Conservation (phyloP, 306 rosid genomes). For the Rosa lucieae region DNA sequence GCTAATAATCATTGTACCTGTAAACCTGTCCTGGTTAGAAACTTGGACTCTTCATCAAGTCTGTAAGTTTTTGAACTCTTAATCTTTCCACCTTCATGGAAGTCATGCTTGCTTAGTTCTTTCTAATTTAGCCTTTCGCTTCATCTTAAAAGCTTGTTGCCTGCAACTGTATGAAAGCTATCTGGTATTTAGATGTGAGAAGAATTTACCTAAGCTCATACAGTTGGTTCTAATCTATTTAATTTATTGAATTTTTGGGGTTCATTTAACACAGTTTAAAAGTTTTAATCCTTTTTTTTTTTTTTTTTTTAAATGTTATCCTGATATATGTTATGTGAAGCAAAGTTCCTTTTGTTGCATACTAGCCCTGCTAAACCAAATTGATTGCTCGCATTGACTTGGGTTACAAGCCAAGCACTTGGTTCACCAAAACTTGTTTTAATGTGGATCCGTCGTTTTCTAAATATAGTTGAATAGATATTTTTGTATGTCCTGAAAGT, state of each 20-base stretch:
- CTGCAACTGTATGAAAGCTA: background rate
- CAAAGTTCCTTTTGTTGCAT: background rate
- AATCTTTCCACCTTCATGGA: background rate
- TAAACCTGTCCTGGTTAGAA: background rate
- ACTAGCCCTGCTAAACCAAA: background rate
- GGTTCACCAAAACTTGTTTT: background rate
- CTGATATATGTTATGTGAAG: background rate
- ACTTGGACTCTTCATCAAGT: background rate
- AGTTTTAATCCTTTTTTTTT: background rate
- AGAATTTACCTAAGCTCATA: background rate
- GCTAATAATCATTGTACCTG: background rate
- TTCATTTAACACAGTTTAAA: background rate
- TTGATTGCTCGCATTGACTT: background rate
- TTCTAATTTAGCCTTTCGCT: background rate
- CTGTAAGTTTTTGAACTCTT: slow-evolving; percentile 1
- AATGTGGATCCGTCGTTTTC: background rate
- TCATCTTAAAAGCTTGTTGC: background rate
- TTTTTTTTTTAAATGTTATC: background rate
- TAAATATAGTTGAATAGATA: background rate
- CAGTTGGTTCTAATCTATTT: background rate
- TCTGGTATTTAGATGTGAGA: background rate
- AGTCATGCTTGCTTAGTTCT: background rate
- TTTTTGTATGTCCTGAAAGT: background rate
- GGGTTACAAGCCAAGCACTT: background rate
- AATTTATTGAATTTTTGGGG: background rate